phyloP scores from a whole-genome alignment of 208 protist species.

The Acanthamoeba castellanii region DNA sequence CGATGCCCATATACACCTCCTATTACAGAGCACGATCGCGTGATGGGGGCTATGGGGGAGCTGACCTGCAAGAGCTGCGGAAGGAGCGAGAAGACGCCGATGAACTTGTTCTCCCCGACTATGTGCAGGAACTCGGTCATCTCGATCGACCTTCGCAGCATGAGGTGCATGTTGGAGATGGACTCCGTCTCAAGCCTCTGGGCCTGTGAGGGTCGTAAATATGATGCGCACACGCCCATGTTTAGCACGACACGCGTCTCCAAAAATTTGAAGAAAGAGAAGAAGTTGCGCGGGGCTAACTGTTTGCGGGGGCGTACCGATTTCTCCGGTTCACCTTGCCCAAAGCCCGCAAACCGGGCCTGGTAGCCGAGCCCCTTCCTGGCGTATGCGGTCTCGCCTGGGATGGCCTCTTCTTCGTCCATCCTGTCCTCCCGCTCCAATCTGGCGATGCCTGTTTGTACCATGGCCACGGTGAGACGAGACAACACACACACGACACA shows the following conservation, averaged over 20 bases:
- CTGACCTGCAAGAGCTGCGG: neutral
- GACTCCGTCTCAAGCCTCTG: neutral
- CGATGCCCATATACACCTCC: too few species aligned
- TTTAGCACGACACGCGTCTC: neutral
- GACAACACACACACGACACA: too few species aligned
- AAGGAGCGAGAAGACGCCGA: neutral
- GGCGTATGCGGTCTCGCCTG: neutral
- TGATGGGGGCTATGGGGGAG: neutral
- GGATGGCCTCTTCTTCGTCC: conserved; percentile 25
- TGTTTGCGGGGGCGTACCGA: neutral
- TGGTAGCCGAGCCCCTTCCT: neutral
- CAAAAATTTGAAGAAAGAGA: too few species aligned
- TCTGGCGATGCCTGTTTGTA: neutral
- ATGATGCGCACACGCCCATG: too few species aligned
- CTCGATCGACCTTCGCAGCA: conserved; percentile 33
- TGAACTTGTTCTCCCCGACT: neutral
- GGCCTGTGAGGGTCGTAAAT: too few species aligned
- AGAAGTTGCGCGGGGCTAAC: neutral
- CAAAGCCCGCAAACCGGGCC: neutral
- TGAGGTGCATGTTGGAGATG: conserved; percentile 1
- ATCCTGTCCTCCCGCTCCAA: neutral
- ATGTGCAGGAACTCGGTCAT: conserved; percentile 39
- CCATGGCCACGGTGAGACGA: neutral
- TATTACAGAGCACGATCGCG: neutral
- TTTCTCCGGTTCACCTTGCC: neutral